phyloP scores from a whole-genome alignment of 345 rosid species.

The Salix arbutifolia region DNA sequence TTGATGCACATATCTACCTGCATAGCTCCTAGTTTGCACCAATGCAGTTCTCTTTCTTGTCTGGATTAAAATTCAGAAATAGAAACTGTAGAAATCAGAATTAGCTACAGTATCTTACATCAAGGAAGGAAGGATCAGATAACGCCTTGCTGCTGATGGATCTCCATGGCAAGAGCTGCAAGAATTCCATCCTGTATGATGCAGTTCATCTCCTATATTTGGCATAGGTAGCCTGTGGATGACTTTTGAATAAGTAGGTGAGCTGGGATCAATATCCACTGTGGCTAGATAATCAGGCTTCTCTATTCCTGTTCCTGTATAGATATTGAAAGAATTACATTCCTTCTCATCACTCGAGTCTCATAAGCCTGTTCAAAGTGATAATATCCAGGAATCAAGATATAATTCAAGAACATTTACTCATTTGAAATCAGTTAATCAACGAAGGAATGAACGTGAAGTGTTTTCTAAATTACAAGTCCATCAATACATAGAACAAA shows the following conservation, averaged over 20 bases:
- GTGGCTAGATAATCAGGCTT: constrained; percentile 84
- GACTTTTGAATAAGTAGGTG: constrained; percentile 61
- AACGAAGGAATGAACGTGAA: neutral
- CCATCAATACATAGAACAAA: neutral
- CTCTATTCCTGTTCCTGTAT: constrained; percentile 66
- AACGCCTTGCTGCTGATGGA: constrained; percentile 63
- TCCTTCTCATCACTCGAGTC: neutral
- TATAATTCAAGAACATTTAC: neutral
- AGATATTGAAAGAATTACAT: neutral
- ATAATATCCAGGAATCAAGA: neutral
- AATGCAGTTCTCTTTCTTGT: neutral
- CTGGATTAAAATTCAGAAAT: too few relatives aligned
- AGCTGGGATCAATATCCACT: constrained; percentile 74
- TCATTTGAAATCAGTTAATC: neutral
- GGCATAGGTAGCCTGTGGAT: constrained; percentile 78
- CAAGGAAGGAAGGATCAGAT: constrained; percentile 69
- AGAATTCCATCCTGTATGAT: constrained; percentile 93
- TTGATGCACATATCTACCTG: neutral
- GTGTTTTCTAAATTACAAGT: neutral
- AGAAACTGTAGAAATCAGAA: too few relatives aligned
- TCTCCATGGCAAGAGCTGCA: constrained; percentile 95
- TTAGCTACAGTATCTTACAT: constrained; percentile 40
- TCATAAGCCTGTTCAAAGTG: neutral
- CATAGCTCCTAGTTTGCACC: neutral
- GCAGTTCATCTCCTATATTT: constrained; percentile 76